Percentiles rank a stretch among this genome's conserved stretches.
These are phyloP conservation scores for Acanthamoeba castellanii DNA, from an alignment of 208 protist species.

Conservation along the genomic window DNA sequence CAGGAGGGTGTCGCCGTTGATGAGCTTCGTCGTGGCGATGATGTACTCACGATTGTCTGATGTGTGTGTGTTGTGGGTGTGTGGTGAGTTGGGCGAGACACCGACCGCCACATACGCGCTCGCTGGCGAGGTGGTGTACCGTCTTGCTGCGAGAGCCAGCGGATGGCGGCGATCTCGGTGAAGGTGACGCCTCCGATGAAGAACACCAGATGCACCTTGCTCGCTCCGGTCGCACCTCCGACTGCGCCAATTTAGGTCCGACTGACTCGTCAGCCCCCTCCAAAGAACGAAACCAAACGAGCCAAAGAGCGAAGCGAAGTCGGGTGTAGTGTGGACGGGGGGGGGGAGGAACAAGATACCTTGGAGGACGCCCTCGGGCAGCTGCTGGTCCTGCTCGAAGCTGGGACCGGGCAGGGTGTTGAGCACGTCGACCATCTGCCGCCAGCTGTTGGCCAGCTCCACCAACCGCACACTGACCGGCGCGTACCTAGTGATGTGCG, in stretches of 20 bases:
- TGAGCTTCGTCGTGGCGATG: constrained; percentile 87
- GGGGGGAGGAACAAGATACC: not conserved
- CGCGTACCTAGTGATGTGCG: constrained; percentile 78
- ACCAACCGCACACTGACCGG: constrained; percentile 85
- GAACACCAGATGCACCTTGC: constrained; percentile 91
- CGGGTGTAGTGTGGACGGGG: not conserved
- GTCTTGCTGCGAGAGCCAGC: constrained; percentile 89
- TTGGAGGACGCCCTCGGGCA: constrained; percentile 65
- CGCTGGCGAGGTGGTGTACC: not conserved
- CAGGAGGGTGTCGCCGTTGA: constrained; percentile 86
- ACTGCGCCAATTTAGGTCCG: constrained; percentile 20
- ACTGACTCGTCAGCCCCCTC: no score
- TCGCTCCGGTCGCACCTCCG: constrained; percentile 24
- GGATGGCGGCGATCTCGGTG: constrained; percentile 94
- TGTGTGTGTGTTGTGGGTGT: not conserved
- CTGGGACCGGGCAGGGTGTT: constrained; percentile 78
- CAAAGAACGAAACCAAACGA: not conserved
- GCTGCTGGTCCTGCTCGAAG: constrained; percentile 81
- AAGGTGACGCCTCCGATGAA: constrained; percentile 95
- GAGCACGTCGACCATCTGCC: constrained; percentile 56
- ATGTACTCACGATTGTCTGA: constrained; percentile 83
- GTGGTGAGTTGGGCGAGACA: not conserved
- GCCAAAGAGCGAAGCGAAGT: not conserved
- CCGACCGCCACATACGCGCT: not conserved
- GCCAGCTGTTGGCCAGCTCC: constrained; percentile 68